Base-by-base conservation (phyloP, 1,284 basidiomycete genomes). In the Boletus nobilissimus region DNA sequence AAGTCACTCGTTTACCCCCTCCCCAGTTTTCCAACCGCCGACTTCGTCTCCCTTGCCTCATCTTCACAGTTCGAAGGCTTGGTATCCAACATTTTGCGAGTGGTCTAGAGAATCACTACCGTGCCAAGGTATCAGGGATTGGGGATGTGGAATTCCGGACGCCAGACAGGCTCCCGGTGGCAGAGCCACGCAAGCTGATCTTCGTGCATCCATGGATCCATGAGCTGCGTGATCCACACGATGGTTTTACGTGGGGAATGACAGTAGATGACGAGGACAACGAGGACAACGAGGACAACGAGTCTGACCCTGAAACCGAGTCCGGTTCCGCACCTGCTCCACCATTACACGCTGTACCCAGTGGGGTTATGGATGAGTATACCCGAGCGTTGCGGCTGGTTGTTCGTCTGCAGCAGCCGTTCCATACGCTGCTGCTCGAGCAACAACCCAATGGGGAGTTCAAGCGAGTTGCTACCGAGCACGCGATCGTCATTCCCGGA, bases 161-260 rank as follows among this genome's bases (percentile, higher is more conserved):
- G 3, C 62, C 43, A 14, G 67, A 71, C 68, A 18, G 22, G n/a
- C 72, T 73, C 38, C n/a, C 64, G 29, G 4, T 26, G 40, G 46
- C 29, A 7, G 72, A 68, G n/a, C n/a, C n/a, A n/a, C 71, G 36
- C 36, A 65, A 32, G n/a, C 71, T 70, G 29, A 43, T 62, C 5
- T 57, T 74, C 34, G 54, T 70, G 10, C 73, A 73, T n/a, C 72
- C 72, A 2, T 70, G 72, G 72, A 43, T 73, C 10, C 39, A 39
- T 19, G 39, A 70, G 6, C 36, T 73, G 16, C 22, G 38, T 7
- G 70, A 57, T 22, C 72, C 72, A 7, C 39, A 19, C 6, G 72
- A 73, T 43, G 51, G 67, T 8, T 60, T 60, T 22, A 38, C 29
- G 6, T 60, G 68, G 68, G 34, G 34, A 24, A 60, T 32, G 16